These are phyloP conservation scores for Trichophyton rubrum DNA, from an alignment of 2,329 filamentous ascomycete genomes.

Conservation along the genomic window DNA sequence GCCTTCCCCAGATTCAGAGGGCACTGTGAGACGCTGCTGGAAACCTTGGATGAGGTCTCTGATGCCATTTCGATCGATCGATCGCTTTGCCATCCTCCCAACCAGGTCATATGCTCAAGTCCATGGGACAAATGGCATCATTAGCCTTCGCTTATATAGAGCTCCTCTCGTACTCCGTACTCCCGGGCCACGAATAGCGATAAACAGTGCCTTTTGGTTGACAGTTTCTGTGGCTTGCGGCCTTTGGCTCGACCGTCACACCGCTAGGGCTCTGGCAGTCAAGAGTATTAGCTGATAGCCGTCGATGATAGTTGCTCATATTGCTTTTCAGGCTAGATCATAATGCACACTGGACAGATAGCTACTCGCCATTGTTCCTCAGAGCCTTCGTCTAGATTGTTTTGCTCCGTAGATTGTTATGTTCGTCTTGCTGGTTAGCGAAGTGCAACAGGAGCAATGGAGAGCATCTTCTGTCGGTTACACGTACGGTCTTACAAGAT, in stretches of 20 bases:
- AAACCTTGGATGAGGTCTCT: neutral
- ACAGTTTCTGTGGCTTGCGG: neutral
- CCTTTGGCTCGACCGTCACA: neutral
- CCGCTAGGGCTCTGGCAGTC: neutral
- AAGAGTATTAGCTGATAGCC: neutral
- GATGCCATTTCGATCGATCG: neutral
- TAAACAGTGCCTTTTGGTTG: neutral
- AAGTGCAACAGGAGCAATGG: neutral
- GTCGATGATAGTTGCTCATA: neutral
- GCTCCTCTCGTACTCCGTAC: neutral
- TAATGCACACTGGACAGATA: no score
- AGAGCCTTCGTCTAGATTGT: no score
- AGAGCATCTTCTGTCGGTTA: neutral
- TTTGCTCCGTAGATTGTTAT: neutral
- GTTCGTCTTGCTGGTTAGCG: neutral
- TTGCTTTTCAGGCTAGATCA: no score
- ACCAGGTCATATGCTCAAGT: neutral
- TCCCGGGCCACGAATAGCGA: no score
- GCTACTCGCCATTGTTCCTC: no score
- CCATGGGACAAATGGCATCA: neutral
- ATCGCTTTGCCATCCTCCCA: neutral
- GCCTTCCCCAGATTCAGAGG: neutral
- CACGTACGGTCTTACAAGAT: no score
- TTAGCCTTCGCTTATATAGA: neutral
- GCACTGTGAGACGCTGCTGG: neutral